Percentiles rank a stretch among this genome's conserved stretches.
Evolutionary conservation across 2,329 filamentous ascomycete genomes (phyloP).

Genomic region (Fusarium ambrosium): DNA sequence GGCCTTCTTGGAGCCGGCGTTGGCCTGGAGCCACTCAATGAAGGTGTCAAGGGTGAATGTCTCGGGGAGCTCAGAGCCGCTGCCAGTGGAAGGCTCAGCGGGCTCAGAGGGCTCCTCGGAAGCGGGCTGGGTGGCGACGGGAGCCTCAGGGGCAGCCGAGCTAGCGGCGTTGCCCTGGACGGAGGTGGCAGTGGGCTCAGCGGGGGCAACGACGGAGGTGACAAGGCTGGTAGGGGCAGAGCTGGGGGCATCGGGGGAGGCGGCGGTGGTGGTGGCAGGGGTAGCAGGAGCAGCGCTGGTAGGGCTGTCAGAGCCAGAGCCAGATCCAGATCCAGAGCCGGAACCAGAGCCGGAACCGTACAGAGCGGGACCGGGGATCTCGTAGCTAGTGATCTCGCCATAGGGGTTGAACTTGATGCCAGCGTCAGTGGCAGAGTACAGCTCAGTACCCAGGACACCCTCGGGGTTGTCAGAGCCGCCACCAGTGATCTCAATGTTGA

Average conservation of each 20-base stretch:
- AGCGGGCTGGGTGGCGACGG: conserved; percentile 8
- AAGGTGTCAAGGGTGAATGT: conserved; percentile 44
- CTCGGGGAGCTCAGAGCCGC: conserved; percentile 33
- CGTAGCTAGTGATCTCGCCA: conserved; percentile 42
- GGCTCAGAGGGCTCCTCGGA: conserved; percentile 1
- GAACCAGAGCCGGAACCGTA: conserved; percentile 39
- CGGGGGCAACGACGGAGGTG: conserved; percentile 21
- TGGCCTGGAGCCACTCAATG: conserved; percentile 35
- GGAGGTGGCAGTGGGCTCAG: conserved; percentile 11
- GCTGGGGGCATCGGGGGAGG: conserved; percentile 18
- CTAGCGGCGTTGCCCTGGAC: not conserved
- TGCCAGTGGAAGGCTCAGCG: not conserved
- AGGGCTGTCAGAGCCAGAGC: conserved; percentile 19
- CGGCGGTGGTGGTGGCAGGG: conserved; percentile 12
- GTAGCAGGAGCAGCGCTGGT: conserved; percentile 20
- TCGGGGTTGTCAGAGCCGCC: conserved; percentile 50
- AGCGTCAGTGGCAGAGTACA: conserved; percentile 54
- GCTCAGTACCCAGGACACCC: conserved; percentile 53
- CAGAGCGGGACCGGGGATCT: conserved; percentile 49
- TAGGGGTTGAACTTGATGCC: conserved; percentile 53
- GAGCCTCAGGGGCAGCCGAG: conserved; percentile 2
- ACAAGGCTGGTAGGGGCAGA: conserved; percentile 19
- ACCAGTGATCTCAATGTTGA: conserved; percentile 64
- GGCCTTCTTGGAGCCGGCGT: conserved; percentile 23
- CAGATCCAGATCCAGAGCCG: conserved; percentile 19